These are phyloP conservation scores for Botrytis byssoidea DNA, from an alignment of 2,329 filamentous ascomycete genomes.

Conservation along the genomic window DNA sequence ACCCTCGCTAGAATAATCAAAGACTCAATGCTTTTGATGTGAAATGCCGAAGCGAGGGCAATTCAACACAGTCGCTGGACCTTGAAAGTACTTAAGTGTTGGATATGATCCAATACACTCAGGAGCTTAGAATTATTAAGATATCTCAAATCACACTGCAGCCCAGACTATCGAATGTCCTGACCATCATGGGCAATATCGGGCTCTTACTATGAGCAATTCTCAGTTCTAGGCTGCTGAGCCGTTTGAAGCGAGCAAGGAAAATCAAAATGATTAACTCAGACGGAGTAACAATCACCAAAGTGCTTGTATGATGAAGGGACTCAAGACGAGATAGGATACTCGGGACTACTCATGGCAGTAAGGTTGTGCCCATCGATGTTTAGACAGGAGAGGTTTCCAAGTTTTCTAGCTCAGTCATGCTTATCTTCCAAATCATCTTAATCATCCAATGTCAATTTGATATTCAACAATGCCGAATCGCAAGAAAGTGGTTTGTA, in stretches of 20 bases:
- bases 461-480: not conserved
- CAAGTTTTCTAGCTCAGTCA: not conserved
- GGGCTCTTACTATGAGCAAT: not conserved
- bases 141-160: not conserved
- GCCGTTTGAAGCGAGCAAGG: not conserved
- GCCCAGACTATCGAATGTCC: not conserved
- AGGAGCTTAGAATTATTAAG: fast-evolving
- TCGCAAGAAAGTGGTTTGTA: not conserved
- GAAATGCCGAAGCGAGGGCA: not conserved
- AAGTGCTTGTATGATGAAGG: not conserved
- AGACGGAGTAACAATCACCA: not conserved
- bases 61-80: not conserved
- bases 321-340: fast-evolving
- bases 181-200: not conserved
- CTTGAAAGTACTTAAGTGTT: not conserved
- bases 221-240: not conserved
- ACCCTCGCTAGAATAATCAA: not conserved
- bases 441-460: fast-evolving
- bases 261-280: no score
- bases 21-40: not conserved
- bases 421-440: fast-evolving
- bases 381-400: no score
- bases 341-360: not conserved
- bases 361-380: not conserved
- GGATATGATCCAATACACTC: not conserved